These are phyloP conservation scores for Hygrophoropsis aurantiaca DNA, from an alignment of 768 basidiomycete species.

Conservation along the genomic window DNA sequence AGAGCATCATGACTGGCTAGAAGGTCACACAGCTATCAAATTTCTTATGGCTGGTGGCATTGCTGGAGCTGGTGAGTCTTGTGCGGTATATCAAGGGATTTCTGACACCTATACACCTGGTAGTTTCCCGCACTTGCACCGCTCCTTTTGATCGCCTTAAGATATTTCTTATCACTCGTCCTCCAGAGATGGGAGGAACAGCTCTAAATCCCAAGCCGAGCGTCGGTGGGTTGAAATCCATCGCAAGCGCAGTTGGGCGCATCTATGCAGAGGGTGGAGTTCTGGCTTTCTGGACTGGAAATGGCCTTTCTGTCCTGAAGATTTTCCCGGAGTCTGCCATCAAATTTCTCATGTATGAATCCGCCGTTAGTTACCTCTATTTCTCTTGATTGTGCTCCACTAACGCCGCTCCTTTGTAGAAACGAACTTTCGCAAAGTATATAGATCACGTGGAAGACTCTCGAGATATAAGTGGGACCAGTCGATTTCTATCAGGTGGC, in stretches of 20 bases:
- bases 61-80: conserved; percentile 81
- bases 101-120: conserved; percentile 6
- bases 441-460: conserved; percentile 89
- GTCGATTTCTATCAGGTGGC: conserved; percentile 93
- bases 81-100: neutral
- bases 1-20: conserved; percentile 60
- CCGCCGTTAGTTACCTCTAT: conserved; percentile 60
- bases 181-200: conserved; percentile 68
- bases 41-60: conserved; percentile 93
- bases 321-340: conserved; percentile 98
- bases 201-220: conserved; percentile 42
- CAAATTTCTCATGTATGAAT: conserved; percentile 96
- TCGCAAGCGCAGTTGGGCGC: conserved; percentile 69
- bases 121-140: conserved; percentile 94
- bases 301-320: conserved; percentile 89
- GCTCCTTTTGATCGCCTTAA: conserved; percentile 98
- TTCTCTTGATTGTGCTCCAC: conserved; percentile 15
- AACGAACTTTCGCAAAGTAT: conserved; percentile 91
- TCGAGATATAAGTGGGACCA: conserved; percentile 84
- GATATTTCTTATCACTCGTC: conserved; percentile 91
- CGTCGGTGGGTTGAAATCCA: conserved; percentile 58
- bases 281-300: conserved; percentile 97
- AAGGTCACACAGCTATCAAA: conserved; percentile 72
- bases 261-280: conserved; percentile 91
- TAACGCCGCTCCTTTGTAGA: conserved; percentile 53